Evolutionary conservation across 306 rosid species (phyloP), one percentile per base, ranked within the genome.

Genomic region (Cicer yamashitae): DNA sequence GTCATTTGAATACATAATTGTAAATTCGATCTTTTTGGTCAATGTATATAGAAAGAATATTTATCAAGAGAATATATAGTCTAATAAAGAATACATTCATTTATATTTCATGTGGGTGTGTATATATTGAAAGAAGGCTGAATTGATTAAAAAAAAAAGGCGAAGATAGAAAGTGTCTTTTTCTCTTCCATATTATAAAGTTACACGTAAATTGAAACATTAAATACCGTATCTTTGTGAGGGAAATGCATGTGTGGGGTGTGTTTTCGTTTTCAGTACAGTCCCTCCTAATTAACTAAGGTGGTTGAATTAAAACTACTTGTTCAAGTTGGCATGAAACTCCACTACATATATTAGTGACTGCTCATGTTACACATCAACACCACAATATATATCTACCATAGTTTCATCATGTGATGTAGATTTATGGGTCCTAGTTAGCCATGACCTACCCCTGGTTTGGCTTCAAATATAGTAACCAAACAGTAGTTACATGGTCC

Each of bases 141-240:
- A 30, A 3, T 30, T 30, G 5, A 30, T 30, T 3, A 2, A 25
- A 25, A 5, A 25, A 22, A 3, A 30, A 30, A 30, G 5, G 34
- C 34, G 5, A 46, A 77, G 78, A 61, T 74, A 14, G 62, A 67
- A 74, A 82, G 13, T 7, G 74, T 73, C 69, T 10, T 20, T 78
- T 73, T 78, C 63, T 43, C 5, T 22, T 67, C 18, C 17, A 38
- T 0, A 54, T 7, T 44, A 70, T 53, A 1, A n/a, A 61, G 39
- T 59, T 14, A 53, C 72, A 43, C 30, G 20, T 50, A 78, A 71
- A 63, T 22, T 34, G 54, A 59, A 34, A 82, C 83, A 78, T 51
- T 82, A 74, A 78, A 78, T 68, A 68, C 20, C 83, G 57, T 73
- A 78, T 78, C 83, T 78, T 50, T 44, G 86, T 78, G 80, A 78